Evolutionary conservation across 768 basidiomycete genomes (phyloP).

Genomic region (Kwoniella botswanensis): DNA sequence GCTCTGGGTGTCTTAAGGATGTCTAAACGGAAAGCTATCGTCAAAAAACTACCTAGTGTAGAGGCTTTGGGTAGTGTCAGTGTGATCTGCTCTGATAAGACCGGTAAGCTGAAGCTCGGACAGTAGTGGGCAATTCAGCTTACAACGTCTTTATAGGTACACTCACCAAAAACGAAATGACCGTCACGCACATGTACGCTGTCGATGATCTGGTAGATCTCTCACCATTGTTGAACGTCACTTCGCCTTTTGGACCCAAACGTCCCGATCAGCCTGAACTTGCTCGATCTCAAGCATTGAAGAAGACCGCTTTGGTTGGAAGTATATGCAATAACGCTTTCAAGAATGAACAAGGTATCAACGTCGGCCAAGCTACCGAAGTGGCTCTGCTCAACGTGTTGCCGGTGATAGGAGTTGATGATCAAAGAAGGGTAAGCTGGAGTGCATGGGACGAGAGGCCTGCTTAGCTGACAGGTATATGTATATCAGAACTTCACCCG

Average conservation of each 20-base stretch:
- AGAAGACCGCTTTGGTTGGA: conserved; percentile 78
- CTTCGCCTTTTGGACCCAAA: conserved; percentile 52
- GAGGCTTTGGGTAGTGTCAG: conserved; percentile 92
- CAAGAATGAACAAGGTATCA: conserved; percentile 71
- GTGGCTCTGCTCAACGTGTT: conserved; percentile 86
- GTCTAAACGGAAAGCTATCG: conserved; percentile 93
- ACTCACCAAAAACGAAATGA: conserved; percentile 94
- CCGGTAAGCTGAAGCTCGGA: conserved; percentile 65
- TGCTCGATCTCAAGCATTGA: conserved; percentile 69
- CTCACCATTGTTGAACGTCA: conserved; percentile 63
- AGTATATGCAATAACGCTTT: conserved; percentile 89
- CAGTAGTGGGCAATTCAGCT: too few relatives aligned
- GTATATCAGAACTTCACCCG: conserved; percentile 56
- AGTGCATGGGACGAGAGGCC: too few relatives aligned
- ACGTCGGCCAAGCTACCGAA: conserved; percentile 88
- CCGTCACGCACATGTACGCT: conserved; percentile 82
- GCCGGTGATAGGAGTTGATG: conserved; percentile 68
- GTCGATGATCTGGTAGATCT: conserved; percentile 80
- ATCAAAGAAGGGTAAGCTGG: conserved; percentile 74
- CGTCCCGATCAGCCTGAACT: conserved; percentile 46
- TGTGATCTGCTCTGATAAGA: conserved; percentile 98
- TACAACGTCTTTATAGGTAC: too few relatives aligned
- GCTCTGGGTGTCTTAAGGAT: conserved; percentile 92
- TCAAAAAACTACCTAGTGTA: conserved; percentile 94
- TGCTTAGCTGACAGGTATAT: too few relatives aligned